Base-by-base conservation (phyloP, 2,329 filamentous ascomycete genomes). In the Paecilomyces sp. region DNA sequence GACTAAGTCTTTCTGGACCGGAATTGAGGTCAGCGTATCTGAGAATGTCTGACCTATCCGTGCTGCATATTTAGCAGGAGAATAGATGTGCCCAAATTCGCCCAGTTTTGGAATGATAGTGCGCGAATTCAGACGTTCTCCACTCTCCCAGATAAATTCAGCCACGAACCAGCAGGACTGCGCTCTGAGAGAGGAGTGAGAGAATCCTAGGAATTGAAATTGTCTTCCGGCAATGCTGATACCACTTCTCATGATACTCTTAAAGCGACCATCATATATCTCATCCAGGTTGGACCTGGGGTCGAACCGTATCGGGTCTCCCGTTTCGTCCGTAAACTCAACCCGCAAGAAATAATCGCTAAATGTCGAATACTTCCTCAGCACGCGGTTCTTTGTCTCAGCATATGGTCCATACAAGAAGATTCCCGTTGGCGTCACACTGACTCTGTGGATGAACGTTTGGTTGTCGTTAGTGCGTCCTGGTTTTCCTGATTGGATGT, bases 151-250 rank as follows among this genome's bases (percentile, higher is more conserved):
- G n/a, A 68, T 59, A 57, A 85, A 83, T 1, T 80, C 77, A 1
- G 81, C 76, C 55, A 68, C 64, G 70, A 84, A 85, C 89, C 89
- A 92, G 36, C 83, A 62, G 0, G 87, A 86, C 60, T 91, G 88
- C 0, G 85, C 81, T 12, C 90, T 81, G 3, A 93, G 79, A 0
- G 89, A 92, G 0, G 89, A 93, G 70, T 92, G 88, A 0, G 89
- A 92, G 71, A 92, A 93, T 0, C 90, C 90, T 0, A 93, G 78
- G 66, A 92, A 93, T 0, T 75, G 73, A 66, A 85, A 91, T 0
- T 72, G 68, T 12, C 85, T 79, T 0, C 85, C 88, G 2, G 83
- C 88, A 57, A 93, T 83, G 0, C 74, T 67, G 30, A 95, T 83
- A 0, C 86, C 86, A 0, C 78, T 67, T 2, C 76, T 70, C 8